A percentile compares a stretch with the other conserved stretches of the same genome.
Evolutionary conservation across 225 moss, liverwort and hornwort genomes (phyloP).

Genomic region (Pleurozium schreberi): DNA sequence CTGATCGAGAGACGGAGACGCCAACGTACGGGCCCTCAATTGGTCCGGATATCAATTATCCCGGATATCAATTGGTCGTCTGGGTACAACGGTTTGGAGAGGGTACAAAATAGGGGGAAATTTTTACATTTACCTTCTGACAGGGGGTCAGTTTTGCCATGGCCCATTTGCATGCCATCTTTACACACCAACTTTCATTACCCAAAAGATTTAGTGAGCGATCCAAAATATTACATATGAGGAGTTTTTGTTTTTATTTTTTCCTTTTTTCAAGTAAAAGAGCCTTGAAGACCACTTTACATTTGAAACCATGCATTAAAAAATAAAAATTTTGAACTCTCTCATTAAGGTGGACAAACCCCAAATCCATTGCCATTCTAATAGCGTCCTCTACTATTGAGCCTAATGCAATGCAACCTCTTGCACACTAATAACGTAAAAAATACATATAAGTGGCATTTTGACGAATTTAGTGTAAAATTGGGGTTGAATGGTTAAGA

Average conservation of each 20-base stretch:
- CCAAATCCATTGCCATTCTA: rapidly evolving
- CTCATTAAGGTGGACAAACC: rapidly evolving
- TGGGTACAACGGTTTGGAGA: too few relatives aligned
- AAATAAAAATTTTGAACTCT: background rate
- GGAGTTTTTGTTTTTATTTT: background rate
- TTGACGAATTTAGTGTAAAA: background rate
- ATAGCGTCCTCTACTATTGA: rapidly evolving
- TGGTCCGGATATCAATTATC: background rate
- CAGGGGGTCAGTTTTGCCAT: too few relatives aligned
- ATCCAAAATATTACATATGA: background rate
- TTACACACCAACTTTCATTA: background rate
- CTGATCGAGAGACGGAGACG: constrained; percentile 5
- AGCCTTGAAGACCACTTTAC: background rate
- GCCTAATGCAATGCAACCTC: background rate
- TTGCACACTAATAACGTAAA: too few relatives aligned
- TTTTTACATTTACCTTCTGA: too few relatives aligned
- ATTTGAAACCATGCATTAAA: background rate
- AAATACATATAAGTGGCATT: background rate
- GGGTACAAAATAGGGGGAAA: too few relatives aligned
- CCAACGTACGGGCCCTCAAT: background rate
- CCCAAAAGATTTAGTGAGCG: rapidly evolving
- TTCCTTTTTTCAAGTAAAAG: rapidly evolving
- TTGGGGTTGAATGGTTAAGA: background rate
- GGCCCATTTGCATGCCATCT: background rate
- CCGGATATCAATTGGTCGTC: background rate